These are phyloP conservation scores for Aspergillus versicolor DNA, from an alignment of 2,329 filamentous ascomycete genomes.

Conservation along the genomic window DNA sequence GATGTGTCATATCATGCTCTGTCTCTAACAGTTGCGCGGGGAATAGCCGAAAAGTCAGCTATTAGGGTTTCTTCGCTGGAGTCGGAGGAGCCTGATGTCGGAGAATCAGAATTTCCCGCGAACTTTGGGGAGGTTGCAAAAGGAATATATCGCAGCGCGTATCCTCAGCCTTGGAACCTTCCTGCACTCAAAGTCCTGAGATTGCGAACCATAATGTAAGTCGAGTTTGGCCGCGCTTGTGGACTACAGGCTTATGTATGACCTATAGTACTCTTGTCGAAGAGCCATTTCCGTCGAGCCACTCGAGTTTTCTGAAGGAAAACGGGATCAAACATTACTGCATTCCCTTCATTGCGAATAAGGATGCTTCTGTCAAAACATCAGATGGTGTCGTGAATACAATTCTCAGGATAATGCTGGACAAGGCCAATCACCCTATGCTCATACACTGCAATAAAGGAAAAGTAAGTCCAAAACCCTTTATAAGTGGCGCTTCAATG, in stretches of 20 bases:
- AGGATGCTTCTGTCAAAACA: slow-evolving; percentile 67
- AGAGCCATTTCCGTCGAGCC: slow-evolving; percentile 54
- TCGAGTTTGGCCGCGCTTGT: slow-evolving; percentile 15
- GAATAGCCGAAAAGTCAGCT: slow-evolving; percentile 1
- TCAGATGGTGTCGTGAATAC: slow-evolving; percentile 65
- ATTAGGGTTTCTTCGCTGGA: slow-evolving; percentile 8
- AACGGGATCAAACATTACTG: slow-evolving; percentile 71
- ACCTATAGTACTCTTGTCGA: slow-evolving; percentile 59
- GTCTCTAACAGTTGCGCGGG: not conserved
- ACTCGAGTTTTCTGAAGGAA: slow-evolving; percentile 60
- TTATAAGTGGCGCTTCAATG: not conserved
- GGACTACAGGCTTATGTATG: not conserved
- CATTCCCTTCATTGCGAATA: slow-evolving; percentile 83
- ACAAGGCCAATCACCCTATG: slow-evolving; percentile 73
- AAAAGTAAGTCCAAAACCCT: slow-evolving; percentile 53
- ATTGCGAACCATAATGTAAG: slow-evolving; percentile 78
- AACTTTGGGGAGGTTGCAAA: slow-evolving; percentile 78
- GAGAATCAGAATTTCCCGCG: slow-evolving; percentile 44
- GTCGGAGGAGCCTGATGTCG: slow-evolving; percentile 22
- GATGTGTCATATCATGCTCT: not conserved
- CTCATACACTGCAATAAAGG: slow-evolving; percentile 93
- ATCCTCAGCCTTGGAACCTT: slow-evolving; percentile 70
- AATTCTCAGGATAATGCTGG: slow-evolving; percentile 70
- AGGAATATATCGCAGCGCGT: slow-evolving; percentile 79
- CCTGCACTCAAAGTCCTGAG: slow-evolving; percentile 65